phyloP scores from a whole-genome alignment of 2,329 filamentous ascomycete species.

The Claviceps monticola region DNA sequence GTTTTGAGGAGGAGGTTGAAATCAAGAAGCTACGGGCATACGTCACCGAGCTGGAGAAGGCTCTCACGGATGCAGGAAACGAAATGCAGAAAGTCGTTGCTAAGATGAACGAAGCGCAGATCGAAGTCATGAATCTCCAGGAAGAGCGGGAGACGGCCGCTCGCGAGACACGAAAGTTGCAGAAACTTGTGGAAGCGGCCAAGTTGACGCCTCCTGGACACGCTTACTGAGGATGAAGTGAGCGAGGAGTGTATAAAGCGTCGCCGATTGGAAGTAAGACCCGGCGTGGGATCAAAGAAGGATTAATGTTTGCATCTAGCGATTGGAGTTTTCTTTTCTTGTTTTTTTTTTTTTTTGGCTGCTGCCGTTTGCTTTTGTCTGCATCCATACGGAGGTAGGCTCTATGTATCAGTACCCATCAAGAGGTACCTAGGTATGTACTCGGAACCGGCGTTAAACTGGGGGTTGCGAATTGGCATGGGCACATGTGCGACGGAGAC shows the following conservation, averaged over 20 bases:
- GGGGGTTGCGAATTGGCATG: neutral
- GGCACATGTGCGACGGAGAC: neutral
- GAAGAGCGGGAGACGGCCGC: conserved; percentile 61
- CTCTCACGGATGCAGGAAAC: conserved; percentile 42
- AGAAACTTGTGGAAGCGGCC: conserved; percentile 51
- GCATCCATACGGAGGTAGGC: conserved; percentile 9
- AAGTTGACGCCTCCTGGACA: conserved; percentile 34
- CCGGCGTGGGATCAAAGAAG: neutral
- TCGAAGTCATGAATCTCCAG: conserved; percentile 70
- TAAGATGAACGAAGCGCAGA: conserved; percentile 68
- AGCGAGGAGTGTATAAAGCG: too few relatives aligned
- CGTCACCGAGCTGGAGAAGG: conserved; percentile 73
- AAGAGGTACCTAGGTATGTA: too few relatives aligned
- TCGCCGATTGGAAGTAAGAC: neutral
- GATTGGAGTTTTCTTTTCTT: conserved; percentile 20
- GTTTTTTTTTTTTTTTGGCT: neutral
- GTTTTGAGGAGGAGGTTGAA: conserved; percentile 58
- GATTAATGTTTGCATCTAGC: conserved; percentile 20
- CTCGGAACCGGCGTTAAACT: neutral
- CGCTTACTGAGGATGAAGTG: neutral
- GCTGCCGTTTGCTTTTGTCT: conserved; percentile 9
- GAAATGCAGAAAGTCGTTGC: conserved; percentile 75
- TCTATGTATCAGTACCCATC: neutral
- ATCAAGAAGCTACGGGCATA: conserved; percentile 63
- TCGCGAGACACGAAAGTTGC: conserved; percentile 54